phyloP scores from a whole-genome alignment of 805 yeast species.

The Pichia kluyveri region DNA sequence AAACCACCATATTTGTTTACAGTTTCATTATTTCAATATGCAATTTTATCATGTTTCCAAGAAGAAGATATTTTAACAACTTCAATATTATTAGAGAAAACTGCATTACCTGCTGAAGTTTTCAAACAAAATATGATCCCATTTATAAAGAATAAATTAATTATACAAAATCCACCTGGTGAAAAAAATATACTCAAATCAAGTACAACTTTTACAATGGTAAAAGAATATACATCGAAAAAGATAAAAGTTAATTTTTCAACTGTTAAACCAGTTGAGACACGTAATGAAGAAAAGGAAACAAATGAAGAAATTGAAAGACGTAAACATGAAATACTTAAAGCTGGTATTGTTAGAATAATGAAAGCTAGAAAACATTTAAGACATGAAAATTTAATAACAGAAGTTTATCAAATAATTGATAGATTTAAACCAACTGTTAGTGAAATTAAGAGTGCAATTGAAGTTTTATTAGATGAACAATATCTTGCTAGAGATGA shows the following conservation, averaged over 20 bases:
- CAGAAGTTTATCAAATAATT: slow-evolving; percentile 83
- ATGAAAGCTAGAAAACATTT: slow-evolving; percentile 88
- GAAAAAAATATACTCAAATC: slow-evolving; percentile 42
- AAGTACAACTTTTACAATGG: slow-evolving; percentile 58
- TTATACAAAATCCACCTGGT: slow-evolving; percentile 58
- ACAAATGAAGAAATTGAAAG: slow-evolving; percentile 67
- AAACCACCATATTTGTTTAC: slow-evolving; percentile 75
- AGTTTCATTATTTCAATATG: slow-evolving; percentile 79
- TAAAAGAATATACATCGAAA: slow-evolving; percentile 76
- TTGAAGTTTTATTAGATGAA: slow-evolving; percentile 76
- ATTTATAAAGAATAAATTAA: slow-evolving; percentile 66
- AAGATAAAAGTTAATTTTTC: slow-evolving; percentile 73
- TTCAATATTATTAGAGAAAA: slow-evolving; percentile 51
- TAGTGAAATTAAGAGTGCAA: slow-evolving; percentile 78
- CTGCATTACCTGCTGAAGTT: slow-evolving; percentile 56
- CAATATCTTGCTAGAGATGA: slow-evolving; percentile 76
- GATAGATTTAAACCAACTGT: slow-evolving; percentile 78
- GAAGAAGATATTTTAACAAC: slow-evolving; percentile 51
- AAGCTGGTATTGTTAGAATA: slow-evolving; percentile 91
- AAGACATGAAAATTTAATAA: slow-evolving; percentile 71
- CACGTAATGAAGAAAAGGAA: slow-evolving; percentile 66
- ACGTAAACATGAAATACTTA: slow-evolving; percentile 57
- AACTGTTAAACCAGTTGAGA: slow-evolving; percentile 37
- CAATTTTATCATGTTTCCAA: slow-evolving; percentile 79
- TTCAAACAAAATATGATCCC: slow-evolving; percentile 75